Evolutionary conservation across 2,329 filamentous ascomycete genomes (phyloP), one percentile per base, ranked within the genome.

Genomic region (Metarhizium humberi): DNA sequence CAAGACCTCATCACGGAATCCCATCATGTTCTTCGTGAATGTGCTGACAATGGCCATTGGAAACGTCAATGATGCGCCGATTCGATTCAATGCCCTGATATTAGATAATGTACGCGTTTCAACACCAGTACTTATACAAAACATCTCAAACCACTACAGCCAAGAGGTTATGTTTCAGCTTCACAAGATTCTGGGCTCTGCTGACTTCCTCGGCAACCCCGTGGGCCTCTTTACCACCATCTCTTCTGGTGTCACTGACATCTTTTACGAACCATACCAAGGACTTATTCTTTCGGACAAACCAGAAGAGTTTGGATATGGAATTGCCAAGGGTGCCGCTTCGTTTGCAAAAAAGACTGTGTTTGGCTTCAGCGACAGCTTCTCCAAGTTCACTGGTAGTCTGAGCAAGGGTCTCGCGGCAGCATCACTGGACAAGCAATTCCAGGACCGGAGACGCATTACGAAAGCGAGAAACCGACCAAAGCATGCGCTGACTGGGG

Each of bases 201-300:
- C 94, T 5, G 94, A 99, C 70, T 97, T 99, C 80, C 78, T 99
- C 6, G 94, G 94, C 42, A 99, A 99, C 64, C 94, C 94, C 0
- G 95, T 99, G 16, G 94, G 94, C 48, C 77, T 99, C 47, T 99
- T 99, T 84, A 97, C 95, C 75, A 99, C 92, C 68, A 88, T 99
- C 71, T 95, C 90, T 64, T 99, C 94, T 49, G 94, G 95, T 63
- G 90, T 99, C 53, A 92, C 90, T 20, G 94, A 96, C 69, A 96
- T 99, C 67, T 99, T 99, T 75, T 99, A 99, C 77, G 95, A 99
- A 69, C 94, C 94, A 42, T 99, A 99, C 73, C 94, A 99, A 75
- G 90, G 95, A 25, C 82, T 99, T 51, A 95, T 99, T 69, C 90
- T 95, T 79, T 95, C 92, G 0, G 94, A 99, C 69, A 84, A 89